phyloP scores from a whole-genome alignment of 257 asterid species.

The Salvia miltiorrhiza region DNA sequence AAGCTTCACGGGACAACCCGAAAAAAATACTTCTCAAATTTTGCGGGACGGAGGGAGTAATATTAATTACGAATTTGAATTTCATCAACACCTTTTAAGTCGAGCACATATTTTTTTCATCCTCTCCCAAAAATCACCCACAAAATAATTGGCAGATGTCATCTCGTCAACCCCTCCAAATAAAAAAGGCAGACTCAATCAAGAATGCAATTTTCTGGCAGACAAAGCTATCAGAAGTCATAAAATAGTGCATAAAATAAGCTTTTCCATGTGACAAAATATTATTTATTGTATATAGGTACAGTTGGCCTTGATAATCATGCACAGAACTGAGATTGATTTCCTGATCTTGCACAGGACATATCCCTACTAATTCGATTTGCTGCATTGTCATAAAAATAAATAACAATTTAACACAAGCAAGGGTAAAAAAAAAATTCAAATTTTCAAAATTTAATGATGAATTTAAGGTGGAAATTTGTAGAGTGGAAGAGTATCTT shows the following conservation, averaged over 20 bases:
- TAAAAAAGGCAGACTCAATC: neutral
- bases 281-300: neutral
- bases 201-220: constrained; percentile 8
- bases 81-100: neutral
- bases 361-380: constrained; percentile 44
- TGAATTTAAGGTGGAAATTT: constrained; percentile 1
- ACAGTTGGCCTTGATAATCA: constrained; percentile 27
- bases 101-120: no score
- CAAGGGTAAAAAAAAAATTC: neutral
- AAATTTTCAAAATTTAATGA: neutral
- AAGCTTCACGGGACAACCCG: no score
- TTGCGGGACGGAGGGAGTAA: no score
- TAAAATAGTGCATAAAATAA: constrained; percentile 11
- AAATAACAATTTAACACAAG: neutral
- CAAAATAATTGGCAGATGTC: no score
- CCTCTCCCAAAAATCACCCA: no score
- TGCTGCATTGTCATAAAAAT: constrained; percentile 22
- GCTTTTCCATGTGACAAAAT: constrained; percentile 21
- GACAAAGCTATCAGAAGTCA: constrained; percentile 28
- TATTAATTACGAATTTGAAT: neutral
- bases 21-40: no score
- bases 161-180: neutral
- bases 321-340: constrained; percentile 17
- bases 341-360: constrained; percentile 36
- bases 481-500: constrained; percentile 7